Evolutionary conservation across 768 basidiomycete genomes (phyloP).

Genomic region (Collybia nuda): DNA sequence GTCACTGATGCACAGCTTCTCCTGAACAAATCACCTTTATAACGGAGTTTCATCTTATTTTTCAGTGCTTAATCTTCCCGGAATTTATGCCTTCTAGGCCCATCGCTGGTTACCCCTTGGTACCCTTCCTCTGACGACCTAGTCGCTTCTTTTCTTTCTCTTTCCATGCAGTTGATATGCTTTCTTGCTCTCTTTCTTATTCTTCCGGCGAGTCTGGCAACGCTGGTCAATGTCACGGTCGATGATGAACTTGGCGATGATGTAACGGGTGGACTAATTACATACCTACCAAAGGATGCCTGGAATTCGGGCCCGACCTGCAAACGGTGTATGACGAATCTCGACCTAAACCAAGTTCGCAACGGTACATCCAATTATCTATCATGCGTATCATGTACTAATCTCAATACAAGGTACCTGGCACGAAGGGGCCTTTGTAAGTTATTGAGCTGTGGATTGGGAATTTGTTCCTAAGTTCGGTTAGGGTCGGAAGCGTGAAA

Average conservation of each 20-base stretch:
- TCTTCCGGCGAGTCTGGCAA: conserved; percentile 9
- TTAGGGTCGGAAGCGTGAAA: conserved; percentile 13
- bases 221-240: conserved; percentile 35
- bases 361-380: conserved; percentile 9
- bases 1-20: too few species aligned
- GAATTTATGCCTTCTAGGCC: too few species aligned
- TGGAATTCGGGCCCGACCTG: conserved; percentile 32
- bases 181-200: conserved; percentile 1
- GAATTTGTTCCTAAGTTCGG: not conserved
- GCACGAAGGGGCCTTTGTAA: conserved; percentile 29
- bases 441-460: not conserved
- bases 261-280: conserved; percentile 24
- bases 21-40: too few species aligned
- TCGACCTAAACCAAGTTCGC: conserved; percentile 12
- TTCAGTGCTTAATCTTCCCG: too few species aligned
- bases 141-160: not conserved
- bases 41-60: too few species aligned
- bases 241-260: conserved; percentile 37
- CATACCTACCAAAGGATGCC: conserved; percentile 28
- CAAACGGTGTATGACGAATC: conserved; percentile 20
- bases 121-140: not conserved
- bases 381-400: not conserved
- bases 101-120: too few species aligned
- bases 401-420: conserved; percentile 26
- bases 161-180: too few species aligned